Evolutionary conservation across 208 protist genomes (phyloP).

Genomic region (Naegleria gruberi): DNA sequence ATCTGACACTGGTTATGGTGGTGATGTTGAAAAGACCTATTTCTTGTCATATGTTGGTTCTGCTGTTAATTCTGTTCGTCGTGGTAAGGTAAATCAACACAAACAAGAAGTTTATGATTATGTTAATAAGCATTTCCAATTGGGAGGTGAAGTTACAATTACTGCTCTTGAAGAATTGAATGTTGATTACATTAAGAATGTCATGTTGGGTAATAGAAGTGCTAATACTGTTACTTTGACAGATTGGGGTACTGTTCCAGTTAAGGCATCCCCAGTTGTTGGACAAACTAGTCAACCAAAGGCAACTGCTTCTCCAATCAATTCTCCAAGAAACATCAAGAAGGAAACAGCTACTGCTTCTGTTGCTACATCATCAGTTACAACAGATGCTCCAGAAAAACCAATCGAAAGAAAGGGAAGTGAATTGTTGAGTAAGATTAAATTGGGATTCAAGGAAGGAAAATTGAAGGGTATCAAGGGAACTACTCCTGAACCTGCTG

Average conservation of each 20-base stretch:
- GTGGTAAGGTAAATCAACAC: conserved; percentile 15
- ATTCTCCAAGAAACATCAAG: neutral
- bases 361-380: neutral
- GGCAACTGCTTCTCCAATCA: neutral
- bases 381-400: neutral
- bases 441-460: neutral
- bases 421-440: neutral
- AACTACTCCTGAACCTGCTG: neutral
- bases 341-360: neutral
- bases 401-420: neutral
- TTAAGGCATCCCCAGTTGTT: neutral
- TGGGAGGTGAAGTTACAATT: neutral
- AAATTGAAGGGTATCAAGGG: neutral
- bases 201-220: neutral
- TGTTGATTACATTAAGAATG: neutral
- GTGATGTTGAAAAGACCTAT: neutral
- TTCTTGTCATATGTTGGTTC: neutral
- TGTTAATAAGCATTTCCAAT: neutral
- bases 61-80: neutral
- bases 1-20: neutral
- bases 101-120: neutral
- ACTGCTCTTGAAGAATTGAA: neutral
- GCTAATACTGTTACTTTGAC: neutral
- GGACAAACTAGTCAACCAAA: neutral
- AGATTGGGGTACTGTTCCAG: neutral